These are phyloP conservation scores for Juglanconis sp. DNA, from an alignment of 2,329 filamentous ascomycete genomes.

Conservation along the genomic window DNA sequence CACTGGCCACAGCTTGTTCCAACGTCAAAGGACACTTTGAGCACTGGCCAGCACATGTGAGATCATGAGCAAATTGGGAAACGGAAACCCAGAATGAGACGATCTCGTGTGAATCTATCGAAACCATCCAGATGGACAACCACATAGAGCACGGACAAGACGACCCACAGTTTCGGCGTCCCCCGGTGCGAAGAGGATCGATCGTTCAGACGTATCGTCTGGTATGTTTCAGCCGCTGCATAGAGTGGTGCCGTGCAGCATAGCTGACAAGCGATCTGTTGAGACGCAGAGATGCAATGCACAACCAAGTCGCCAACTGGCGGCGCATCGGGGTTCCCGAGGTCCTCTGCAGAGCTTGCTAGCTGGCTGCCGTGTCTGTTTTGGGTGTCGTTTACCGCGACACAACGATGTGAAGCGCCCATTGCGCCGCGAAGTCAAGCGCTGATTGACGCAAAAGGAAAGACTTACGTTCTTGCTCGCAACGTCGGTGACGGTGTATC, in stretches of 20 bases:
- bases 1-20: conserved; percentile 17
- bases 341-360: not conserved
- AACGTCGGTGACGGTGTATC: not conserved
- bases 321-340: not conserved
- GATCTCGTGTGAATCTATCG: not conserved
- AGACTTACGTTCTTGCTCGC: not conserved
- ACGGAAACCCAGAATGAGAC: not conserved
- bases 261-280: conserved; percentile 11
- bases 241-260: conserved; percentile 1
- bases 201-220: not conserved
- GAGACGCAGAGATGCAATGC: conserved; percentile 11
- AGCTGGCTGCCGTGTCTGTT: not conserved
- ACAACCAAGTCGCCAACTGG: conserved; percentile 3
- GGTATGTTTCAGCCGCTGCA: conserved; percentile 11
- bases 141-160: not conserved
- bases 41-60: not conserved
- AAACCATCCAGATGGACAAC: not conserved
- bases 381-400: not conserved
- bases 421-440: not conserved
- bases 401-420: no score
- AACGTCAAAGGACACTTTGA: conserved; percentile 3
- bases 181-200: not conserved
- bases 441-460: not conserved
- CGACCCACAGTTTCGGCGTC: conserved; percentile 3
- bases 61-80: not conserved